Percentiles rank a stretch among this genome's conserved stretches.
Conservation (phyloP, 2,329 filamentous ascomycete genomes). For the Cadophora sp. region DNA sequence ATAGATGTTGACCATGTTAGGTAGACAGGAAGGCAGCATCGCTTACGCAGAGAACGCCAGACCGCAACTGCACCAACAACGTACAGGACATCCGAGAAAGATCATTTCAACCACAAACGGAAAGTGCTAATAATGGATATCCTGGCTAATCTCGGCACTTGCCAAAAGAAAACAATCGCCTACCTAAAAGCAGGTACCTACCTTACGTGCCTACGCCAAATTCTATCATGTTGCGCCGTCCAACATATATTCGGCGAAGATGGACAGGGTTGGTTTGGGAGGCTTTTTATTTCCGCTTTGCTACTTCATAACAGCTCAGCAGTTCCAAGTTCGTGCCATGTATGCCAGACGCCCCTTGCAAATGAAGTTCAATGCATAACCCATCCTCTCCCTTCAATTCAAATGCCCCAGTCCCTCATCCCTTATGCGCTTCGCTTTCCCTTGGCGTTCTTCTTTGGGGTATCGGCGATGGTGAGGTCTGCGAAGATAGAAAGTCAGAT, state of each 20-base stretch:
- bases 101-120: not conserved
- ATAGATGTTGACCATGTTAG: not conserved
- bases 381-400: conserved; percentile 17
- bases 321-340: conserved; percentile 29
- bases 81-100: too few species aligned
- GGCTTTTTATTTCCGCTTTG: conserved; percentile 35
- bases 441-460: conserved; percentile 65
- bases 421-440: conserved; percentile 46
- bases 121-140: not conserved
- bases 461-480: conserved; percentile 66
- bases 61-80: not conserved
- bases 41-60: conserved; percentile 13
- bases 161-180: not conserved
- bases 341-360: conserved; percentile 36
- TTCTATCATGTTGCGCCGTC: not conserved
- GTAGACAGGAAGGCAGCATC: conserved; percentile 5
- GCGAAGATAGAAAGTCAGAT: conserved; percentile 27
- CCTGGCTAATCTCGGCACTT: not conserved
- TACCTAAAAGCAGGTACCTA: not conserved
- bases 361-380: conserved; percentile 31
- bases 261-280: conserved; percentile 21
- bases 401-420: conserved; percentile 25
- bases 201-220: too few species aligned
- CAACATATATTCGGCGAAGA: not conserved
- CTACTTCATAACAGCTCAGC: conserved; percentile 37